phyloP scores from a whole-genome alignment of 345 rosid species.

The Adansonia digitata region DNA sequence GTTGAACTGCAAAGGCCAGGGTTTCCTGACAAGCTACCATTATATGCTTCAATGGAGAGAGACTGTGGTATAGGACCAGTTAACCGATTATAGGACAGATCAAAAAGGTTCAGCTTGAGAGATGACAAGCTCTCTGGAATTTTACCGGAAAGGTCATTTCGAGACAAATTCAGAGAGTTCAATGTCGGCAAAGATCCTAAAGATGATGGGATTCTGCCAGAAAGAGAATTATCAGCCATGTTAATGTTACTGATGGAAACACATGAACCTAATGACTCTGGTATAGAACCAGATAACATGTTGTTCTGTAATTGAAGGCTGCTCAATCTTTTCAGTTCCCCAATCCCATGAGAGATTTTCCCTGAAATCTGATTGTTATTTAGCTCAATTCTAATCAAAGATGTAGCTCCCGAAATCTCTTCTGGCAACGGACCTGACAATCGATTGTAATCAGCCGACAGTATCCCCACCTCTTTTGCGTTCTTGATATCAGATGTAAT shows the following conservation, averaged over 20 bases:
- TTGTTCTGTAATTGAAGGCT: slow-evolving; percentile 61
- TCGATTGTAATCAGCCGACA: slow-evolving; percentile 45
- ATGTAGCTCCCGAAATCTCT: slow-evolving; percentile 49
- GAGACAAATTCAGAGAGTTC: slow-evolving; percentile 67
- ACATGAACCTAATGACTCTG: slow-evolving; percentile 60
- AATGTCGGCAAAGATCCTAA: slow-evolving; percentile 63
- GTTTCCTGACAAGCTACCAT: slow-evolving; percentile 70
- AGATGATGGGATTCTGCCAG: slow-evolving; percentile 62
- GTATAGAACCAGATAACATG: slow-evolving; percentile 53
- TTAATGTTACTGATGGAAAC: slow-evolving; percentile 49
- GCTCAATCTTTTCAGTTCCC: slow-evolving; percentile 45
- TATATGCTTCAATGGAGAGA: slow-evolving; percentile 61
- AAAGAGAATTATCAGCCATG: slow-evolving; percentile 61
- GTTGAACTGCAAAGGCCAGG: slow-evolving; percentile 64
- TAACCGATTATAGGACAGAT: slow-evolving; percentile 61
- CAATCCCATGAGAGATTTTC: slow-evolving; percentile 47
- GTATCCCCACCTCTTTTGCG: slow-evolving; percentile 44
- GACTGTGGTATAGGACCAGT: slow-evolving; percentile 63
- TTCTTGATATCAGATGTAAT: slow-evolving; percentile 52
- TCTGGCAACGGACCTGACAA: slow-evolving; percentile 67
- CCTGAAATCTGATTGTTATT: slow-evolving; percentile 63
- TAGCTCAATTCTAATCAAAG: slow-evolving; percentile 42
- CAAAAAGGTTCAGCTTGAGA: slow-evolving; percentile 73
- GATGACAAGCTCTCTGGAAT: slow-evolving; percentile 68
- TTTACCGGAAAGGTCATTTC: slow-evolving; percentile 54